Conservation (phyloP, 192 early-diverging fungal species). For the Spinellus fusiger region DNA sequence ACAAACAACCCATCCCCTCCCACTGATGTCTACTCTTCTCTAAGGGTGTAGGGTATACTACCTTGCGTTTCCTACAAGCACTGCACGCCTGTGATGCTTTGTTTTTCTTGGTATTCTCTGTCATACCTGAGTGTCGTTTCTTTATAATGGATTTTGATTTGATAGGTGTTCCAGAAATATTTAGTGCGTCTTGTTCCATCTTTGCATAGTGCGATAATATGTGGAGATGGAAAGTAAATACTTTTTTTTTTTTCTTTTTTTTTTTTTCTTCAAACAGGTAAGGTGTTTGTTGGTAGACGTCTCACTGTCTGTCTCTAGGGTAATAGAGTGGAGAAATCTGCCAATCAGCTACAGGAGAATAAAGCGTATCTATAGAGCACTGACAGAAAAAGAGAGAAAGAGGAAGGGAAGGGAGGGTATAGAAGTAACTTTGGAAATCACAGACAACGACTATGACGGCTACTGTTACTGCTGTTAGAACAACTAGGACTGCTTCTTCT, state of each 20-base stretch:
- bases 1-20: no score
- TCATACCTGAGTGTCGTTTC: not conserved
- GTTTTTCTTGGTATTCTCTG: not conserved
- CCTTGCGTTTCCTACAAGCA: constrained; percentile 22
- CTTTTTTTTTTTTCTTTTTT: no score
- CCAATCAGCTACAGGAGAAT: not conserved
- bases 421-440: no score
- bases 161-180: not conserved
- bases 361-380: not conserved
- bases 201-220: not conserved
- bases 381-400: constrained; percentile 1
- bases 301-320: no score
- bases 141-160: not conserved
- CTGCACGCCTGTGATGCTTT: constrained; percentile 13
- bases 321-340: no score
- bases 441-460: no score
- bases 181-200: not conserved
- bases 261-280: no score
- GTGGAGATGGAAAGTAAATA: not conserved
- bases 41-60: not conserved
- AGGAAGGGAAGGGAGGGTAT: not conserved
- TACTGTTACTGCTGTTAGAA: no score
- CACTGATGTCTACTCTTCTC: no score
- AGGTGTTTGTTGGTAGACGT: no score
- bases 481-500: no score